Conservation (phyloP, 208 protist genomes). For the Crithidia thermophila region DNA sequence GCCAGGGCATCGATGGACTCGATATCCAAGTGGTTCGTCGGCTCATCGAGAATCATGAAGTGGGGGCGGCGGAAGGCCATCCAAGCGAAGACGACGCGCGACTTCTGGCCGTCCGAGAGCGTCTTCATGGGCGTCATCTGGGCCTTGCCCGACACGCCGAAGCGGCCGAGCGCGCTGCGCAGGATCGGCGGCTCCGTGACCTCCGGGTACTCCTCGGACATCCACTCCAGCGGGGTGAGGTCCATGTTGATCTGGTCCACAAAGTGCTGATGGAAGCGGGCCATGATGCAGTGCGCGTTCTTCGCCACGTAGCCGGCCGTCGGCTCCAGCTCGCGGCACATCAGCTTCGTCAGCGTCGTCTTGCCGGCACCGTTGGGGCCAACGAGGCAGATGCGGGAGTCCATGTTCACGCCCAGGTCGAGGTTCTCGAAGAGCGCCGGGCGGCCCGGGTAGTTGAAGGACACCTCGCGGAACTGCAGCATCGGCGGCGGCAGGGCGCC, state of each 20-base stretch:
- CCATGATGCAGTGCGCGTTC: slow-evolving; percentile 94
- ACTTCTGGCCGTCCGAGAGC: slow-evolving; percentile 98
- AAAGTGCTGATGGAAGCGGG: slow-evolving; percentile 97
- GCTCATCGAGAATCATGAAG: slow-evolving; percentile 98
- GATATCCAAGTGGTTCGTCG: slow-evolving; percentile 98
- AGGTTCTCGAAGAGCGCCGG: slow-evolving; percentile 89
- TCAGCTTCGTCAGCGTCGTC: slow-evolving; percentile 96
- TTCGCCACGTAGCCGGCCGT: slow-evolving; percentile 90
- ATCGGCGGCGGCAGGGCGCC: slow-evolving; percentile 91
- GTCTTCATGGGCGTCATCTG: slow-evolving; percentile 93
- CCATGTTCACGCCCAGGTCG: slow-evolving; percentile 95
- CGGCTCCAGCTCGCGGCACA: slow-evolving; percentile 93
- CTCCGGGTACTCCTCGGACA: slow-evolving; percentile 92
- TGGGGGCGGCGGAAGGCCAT: slow-evolving; percentile 94
- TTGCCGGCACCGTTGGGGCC: slow-evolving; percentile 98
- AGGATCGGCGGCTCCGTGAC: slow-evolving; percentile 87
- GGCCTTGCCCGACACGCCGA: slow-evolving; percentile 90
- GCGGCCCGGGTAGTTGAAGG: slow-evolving; percentile 91
- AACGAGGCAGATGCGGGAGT: slow-evolving; percentile 96
- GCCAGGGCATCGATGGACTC: slow-evolving; percentile 97
- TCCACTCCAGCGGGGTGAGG: slow-evolving; percentile 95
- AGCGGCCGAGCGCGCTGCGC: slow-evolving; percentile 94
- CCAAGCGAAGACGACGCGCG: slow-evolving; percentile 96
- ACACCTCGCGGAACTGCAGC: slow-evolving; percentile 94
- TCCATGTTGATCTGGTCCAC: slow-evolving; percentile 95